phyloP scores from a whole-genome alignment of 768 basidiomycete genomes.

The Tulasnella sp. region DNA sequence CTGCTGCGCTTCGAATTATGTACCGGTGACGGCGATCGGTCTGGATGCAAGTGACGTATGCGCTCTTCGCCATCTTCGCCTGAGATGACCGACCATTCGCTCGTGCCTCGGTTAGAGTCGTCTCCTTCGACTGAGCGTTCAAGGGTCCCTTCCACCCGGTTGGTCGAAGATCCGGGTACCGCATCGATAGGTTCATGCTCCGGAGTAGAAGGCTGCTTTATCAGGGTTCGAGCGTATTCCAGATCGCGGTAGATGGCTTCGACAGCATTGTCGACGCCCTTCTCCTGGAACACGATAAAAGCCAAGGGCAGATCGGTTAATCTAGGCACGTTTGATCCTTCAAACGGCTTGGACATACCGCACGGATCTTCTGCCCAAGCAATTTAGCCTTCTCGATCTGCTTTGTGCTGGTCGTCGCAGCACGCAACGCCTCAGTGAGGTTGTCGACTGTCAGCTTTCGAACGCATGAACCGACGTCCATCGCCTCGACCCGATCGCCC shows the following conservation, averaged over 20 bases:
- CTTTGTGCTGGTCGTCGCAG: conserved; percentile 77
- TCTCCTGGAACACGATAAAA: conserved; percentile 47
- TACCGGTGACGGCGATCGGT: not conserved
- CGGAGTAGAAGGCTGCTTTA: conserved; percentile 41
- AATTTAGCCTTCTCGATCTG: conserved; percentile 76
- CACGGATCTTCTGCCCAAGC: conserved; percentile 78
- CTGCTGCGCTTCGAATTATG: conserved; percentile 2
- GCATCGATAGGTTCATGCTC: not conserved
- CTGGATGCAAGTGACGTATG: not conserved
- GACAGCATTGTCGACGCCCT: conserved; percentile 85
- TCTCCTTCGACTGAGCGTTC: conserved; percentile 6
- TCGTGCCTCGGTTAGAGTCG: conserved; percentile 28
- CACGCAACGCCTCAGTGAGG: conserved; percentile 61
- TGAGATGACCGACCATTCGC: conserved; percentile 16
- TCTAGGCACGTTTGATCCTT: not conserved
- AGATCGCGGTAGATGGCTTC: conserved; percentile 94
- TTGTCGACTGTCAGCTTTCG: conserved; percentile 73
- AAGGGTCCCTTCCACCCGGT: not conserved
- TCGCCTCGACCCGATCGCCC: conserved; percentile 94
- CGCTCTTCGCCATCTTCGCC: conserved; percentile 4
- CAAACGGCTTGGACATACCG: conserved; percentile 38
- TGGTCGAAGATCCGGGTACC: not conserved
- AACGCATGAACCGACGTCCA: conserved; percentile 81
- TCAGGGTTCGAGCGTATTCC: conserved; percentile 81
- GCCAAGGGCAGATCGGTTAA: not conserved